Conservation (phyloP, 2,329 filamentous ascomycete genomes). For the Rhynchosporium graminicola region DNA sequence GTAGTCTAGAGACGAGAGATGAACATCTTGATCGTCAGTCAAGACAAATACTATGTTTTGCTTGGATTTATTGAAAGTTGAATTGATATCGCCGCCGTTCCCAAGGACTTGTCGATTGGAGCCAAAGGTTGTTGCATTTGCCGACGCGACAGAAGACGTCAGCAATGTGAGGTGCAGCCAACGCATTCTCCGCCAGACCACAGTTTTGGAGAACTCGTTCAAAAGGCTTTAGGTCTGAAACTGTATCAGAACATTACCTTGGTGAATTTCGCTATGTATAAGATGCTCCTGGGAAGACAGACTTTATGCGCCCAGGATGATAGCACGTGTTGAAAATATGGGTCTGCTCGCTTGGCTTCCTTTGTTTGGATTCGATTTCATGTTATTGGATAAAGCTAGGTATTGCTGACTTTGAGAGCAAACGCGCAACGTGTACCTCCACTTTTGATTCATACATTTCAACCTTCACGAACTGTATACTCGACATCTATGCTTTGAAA, state of each 20-base stretch:
- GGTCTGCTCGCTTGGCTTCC: slow-evolving; percentile 2
- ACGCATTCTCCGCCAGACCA: neutral
- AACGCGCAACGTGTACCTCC: no score
- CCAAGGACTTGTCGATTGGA: slow-evolving; percentile 3
- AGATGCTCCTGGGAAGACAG: neutral
- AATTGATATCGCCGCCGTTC: neutral
- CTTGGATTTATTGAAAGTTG: neutral
- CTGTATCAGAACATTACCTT: neutral
- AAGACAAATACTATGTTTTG: slow-evolving; percentile 63
- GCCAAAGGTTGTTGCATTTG: neutral
- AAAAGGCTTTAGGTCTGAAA: no score
- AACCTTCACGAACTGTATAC: no score
- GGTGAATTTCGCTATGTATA: neutral
- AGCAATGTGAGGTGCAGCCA: neutral
- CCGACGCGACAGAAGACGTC: neutral
- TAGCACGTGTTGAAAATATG: slow-evolving; percentile 1
- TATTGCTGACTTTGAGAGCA: no score
- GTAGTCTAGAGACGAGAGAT: slow-evolving; percentile 58
- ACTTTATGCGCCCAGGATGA: slow-evolving; percentile 8
- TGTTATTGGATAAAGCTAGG: neutral
- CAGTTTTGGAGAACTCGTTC: no score
- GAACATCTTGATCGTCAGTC: slow-evolving; percentile 64
- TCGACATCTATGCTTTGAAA: no score
- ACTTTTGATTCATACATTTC: no score
- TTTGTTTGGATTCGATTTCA: neutral